Evolutionary conservation across 805 yeast species (phyloP).

Genomic region (Ogataea haglerorum): DNA sequence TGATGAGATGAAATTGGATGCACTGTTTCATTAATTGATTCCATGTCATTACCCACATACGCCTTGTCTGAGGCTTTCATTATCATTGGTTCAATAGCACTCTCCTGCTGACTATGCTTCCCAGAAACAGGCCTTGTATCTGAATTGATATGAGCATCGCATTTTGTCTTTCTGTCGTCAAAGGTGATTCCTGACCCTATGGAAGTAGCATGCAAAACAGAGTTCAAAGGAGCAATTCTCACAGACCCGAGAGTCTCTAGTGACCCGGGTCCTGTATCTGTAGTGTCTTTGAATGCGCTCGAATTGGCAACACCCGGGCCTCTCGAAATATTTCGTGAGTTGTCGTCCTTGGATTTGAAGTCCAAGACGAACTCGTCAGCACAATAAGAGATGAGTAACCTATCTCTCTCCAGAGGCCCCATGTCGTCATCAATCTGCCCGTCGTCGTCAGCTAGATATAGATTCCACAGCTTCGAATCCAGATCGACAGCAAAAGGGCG

Average conservation of each 20-base stretch:
- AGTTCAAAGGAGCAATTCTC: background rate
- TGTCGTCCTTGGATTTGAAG: background rate
- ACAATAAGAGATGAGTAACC: slow-evolving; percentile 66
- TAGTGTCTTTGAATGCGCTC: background rate
- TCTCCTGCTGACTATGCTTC: too few species aligned
- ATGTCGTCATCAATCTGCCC: slow-evolving; percentile 91
- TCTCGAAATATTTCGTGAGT: too few species aligned
- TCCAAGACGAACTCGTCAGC: slow-evolving; percentile 81
- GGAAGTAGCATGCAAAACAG: too few species aligned
- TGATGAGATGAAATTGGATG: background rate
- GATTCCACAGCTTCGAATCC: slow-evolving; percentile 45
- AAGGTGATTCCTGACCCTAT: background rate
- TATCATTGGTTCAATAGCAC: background rate
- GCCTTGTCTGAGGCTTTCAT: too few species aligned
- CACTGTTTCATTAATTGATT: background rate
- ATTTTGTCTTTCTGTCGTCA: background rate
- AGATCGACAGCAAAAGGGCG: too few species aligned
- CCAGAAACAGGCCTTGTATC: too few species aligned
- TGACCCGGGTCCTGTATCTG: slow-evolving; percentile 41
- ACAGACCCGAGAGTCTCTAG: slow-evolving; percentile 41
- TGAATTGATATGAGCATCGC: too few species aligned
- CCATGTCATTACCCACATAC: background rate
- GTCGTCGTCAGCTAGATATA: slow-evolving; percentile 87
- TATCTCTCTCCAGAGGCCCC: slow-evolving; percentile 75
- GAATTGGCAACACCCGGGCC: too few species aligned